Evolutionary conservation across 106 monocot genomes (phyloP).

Genomic region (Allium fistulosum): DNA sequence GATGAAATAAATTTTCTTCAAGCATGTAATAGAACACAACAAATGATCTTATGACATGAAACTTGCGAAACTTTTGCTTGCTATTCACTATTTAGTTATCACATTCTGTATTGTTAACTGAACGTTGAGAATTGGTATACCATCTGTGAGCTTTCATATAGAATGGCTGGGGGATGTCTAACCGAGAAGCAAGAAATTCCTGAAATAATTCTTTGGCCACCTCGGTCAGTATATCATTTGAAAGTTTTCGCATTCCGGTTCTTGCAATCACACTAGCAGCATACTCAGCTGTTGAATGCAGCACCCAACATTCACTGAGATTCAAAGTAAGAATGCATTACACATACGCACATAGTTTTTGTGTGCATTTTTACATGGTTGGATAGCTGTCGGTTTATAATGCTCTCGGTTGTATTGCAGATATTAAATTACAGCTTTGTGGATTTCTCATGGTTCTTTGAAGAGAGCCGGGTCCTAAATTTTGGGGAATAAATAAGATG

Average conservation of each 20-base stretch:
- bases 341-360: too few species aligned
- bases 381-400: too few species aligned
- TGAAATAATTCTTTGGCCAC: slow-evolving; percentile 66
- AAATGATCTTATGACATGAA: not conserved
- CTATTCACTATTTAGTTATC: not conserved
- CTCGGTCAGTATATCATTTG: slow-evolving; percentile 33
- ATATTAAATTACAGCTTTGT: too few species aligned
- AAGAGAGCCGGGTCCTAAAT: too few species aligned
- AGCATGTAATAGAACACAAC: not conserved
- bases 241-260: slow-evolving; percentile 49
- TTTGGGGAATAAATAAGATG: not conserved
- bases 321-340: slow-evolving; percentile 2
- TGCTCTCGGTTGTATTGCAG: too few species aligned
- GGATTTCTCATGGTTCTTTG: too few species aligned
- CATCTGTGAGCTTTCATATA: slow-evolving; percentile 93
- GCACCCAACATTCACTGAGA: slow-evolving; percentile 67
- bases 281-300: slow-evolving; percentile 87
- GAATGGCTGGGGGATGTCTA: slow-evolving; percentile 54
- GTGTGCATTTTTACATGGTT: too few species aligned
- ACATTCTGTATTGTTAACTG: not conserved
- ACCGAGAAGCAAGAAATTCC: slow-evolving; percentile 49
- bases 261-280: slow-evolving; percentile 41
- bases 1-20: not conserved
- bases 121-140: slow-evolving; percentile 10
- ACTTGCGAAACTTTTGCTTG: not conserved